Evolutionary conservation across 2,329 filamentous ascomycete genomes (phyloP).

Genomic region (Leptographium lundbergii): DNA sequence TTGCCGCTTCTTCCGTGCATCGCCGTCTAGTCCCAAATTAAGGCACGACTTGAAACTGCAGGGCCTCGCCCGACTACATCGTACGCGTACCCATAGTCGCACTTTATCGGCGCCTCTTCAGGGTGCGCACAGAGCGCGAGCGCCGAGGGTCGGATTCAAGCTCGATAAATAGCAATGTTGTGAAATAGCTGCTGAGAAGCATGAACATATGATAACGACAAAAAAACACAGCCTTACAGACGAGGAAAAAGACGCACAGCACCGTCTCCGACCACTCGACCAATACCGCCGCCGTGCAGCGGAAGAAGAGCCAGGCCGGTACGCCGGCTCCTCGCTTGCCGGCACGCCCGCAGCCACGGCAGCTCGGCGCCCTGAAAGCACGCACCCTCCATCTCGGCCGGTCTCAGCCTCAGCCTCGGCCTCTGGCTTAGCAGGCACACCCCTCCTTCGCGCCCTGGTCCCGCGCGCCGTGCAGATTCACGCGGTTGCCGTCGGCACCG

Average conservation of each 20-base stretch:
- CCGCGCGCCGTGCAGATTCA: slow-evolving; percentile 66
- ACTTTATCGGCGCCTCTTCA: no score
- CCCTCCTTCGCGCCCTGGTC: slow-evolving; percentile 74
- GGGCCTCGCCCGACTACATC: no score
- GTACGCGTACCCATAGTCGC: no score
- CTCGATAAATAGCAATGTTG: neutral
- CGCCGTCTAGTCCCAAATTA: no score
- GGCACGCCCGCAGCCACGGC: no score
- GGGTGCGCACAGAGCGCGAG: no score
- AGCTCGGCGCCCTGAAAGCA: neutral
- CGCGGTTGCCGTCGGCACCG: slow-evolving; percentile 55
- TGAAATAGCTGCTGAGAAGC: neutral
- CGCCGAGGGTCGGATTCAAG: no score
- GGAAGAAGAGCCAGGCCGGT: neutral
- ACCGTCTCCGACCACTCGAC: neutral
- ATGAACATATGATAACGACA: neutral
- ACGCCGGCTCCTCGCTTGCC: neutral
- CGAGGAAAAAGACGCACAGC: neutral
- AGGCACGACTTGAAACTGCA: no score
- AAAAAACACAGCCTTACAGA: neutral
- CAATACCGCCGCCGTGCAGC: neutral
- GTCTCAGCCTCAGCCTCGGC: neutral
- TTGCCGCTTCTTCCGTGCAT: no score
- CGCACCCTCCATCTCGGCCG: neutral
- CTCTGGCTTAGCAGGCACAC: slow-evolving; percentile 79